Percentiles rank a stretch among this genome's conserved stretches.
Conservation (phyloP, 1,284 basidiomycete species). For the Leccinum angustisporum region DNA sequence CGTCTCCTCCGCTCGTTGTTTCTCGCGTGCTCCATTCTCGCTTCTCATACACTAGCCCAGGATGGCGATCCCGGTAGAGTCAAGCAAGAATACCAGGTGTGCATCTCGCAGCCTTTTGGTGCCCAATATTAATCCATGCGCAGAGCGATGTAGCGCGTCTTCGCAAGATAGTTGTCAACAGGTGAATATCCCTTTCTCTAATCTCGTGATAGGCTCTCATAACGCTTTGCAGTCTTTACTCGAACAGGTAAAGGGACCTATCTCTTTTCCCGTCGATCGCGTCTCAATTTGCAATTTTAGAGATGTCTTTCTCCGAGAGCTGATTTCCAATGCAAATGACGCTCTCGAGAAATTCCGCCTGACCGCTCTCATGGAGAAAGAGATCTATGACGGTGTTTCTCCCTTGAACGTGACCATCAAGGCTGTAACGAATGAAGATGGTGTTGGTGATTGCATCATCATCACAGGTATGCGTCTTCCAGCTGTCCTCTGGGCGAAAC, state of each 20-base stretch:
- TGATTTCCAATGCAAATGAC: slow-evolving; percentile 93
- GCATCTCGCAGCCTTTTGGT: slow-evolving; percentile 17
- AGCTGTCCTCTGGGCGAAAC: not conserved
- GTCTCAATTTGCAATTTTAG: slow-evolving; percentile 40
- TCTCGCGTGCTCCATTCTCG: slow-evolving; percentile 51
- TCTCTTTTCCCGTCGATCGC: not conserved
- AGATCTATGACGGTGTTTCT: slow-evolving; percentile 65
- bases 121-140: slow-evolving; percentile 3
- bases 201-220: slow-evolving; percentile 11
- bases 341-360: slow-evolving; percentile 92
- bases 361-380: slow-evolving; percentile 78
- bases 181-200: slow-evolving; percentile 37
- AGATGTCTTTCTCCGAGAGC: slow-evolving; percentile 91
- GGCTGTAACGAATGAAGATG: slow-evolving; percentile 66
- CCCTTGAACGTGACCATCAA: slow-evolving; percentile 87
- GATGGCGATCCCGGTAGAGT: slow-evolving; percentile 55
- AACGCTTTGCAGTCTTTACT: slow-evolving; percentile 62
- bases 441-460: slow-evolving; percentile 68
- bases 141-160: slow-evolving; percentile 92
- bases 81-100: slow-evolving; percentile 80
- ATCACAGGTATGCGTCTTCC: slow-evolving; percentile 61
- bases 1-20: slow-evolving; percentile 56
- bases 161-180: slow-evolving; percentile 90
- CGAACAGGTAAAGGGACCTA: slow-evolving; percentile 52
- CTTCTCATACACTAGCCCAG: slow-evolving; percentile 52